A percentile compares a stretch with the other conserved stretches of the same genome.
phyloP scores from a whole-genome alignment of 129 eudicot species.

The Flaveria sonorensis region DNA sequence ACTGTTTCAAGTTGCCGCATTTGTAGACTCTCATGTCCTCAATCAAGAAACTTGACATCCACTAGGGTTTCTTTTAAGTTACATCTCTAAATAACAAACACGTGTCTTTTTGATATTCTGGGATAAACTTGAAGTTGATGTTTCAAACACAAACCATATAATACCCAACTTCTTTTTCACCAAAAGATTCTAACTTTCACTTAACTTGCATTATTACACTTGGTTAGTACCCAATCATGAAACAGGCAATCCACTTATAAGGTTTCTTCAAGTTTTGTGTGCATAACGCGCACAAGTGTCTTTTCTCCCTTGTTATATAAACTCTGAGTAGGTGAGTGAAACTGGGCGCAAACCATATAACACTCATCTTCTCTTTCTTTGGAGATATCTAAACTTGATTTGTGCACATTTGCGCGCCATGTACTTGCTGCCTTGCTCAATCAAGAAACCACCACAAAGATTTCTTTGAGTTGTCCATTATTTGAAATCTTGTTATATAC shows the following conservation, averaged over 20 bases:
- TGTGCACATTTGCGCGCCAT: neutral
- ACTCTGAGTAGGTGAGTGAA: conserved; percentile 15
- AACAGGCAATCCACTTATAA: conserved; percentile 29
- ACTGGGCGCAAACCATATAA: conserved; percentile 6
- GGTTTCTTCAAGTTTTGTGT: conserved; percentile 24
- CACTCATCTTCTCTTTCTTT: conserved; percentile 20
- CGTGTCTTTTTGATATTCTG: conserved; percentile 20
- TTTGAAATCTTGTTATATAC: conserved; percentile 2
- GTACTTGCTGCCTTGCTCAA: neutral
- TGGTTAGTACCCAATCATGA: conserved; percentile 23
- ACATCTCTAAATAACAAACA: conserved; percentile 1
- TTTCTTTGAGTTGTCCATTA: conserved; percentile 20
- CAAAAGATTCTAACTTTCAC: conserved; percentile 39
- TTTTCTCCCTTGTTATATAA: conserved; percentile 36
- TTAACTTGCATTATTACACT: conserved; percentile 20
- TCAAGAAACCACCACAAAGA: conserved; percentile 18
- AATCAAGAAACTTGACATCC: conserved; percentile 33
- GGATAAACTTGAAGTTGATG: conserved; percentile 24
- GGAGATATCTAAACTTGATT: conserved; percentile 25
- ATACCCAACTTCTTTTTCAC: conserved; percentile 29
- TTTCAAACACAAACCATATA: conserved; percentile 19
- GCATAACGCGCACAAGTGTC: conserved; percentile 8
- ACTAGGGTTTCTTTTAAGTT: conserved; percentile 16
- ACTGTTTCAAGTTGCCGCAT: conserved; percentile 29
- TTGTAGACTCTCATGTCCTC: conserved; percentile 24